Percentiles rank a stretch among this genome's conserved stretches.
Evolutionary conservation across 176 grass and related monocot genomes (phyloP).

Genomic region (Phyllostachys edulis): DNA sequence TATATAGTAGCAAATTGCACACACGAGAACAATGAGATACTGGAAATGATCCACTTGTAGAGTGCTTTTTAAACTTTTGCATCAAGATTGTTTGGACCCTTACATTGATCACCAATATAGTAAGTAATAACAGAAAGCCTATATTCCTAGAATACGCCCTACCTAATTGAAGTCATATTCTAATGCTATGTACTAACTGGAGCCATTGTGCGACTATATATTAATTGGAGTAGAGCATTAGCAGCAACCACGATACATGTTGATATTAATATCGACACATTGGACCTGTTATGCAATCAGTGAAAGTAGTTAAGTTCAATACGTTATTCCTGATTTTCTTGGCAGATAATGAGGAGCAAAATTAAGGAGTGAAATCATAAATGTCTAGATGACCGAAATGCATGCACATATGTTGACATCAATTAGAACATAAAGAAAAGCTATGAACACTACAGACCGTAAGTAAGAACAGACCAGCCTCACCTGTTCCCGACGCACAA

Average conservation of each 20-base stretch:
- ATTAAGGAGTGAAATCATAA: neutral
- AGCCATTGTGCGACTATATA: neutral
- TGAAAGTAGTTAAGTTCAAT: neutral
- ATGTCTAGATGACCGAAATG: neutral
- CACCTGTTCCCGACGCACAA: constrained; percentile 68
- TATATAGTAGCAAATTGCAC: neutral
- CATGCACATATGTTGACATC: neutral
- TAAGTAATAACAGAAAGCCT: neutral
- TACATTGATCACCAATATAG: neutral
- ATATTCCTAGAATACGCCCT: neutral
- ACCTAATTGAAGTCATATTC: neutral
- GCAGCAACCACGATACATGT: neutral
- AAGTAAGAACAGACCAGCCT: neutral
- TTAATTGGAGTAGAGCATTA: neutral
- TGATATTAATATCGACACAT: neutral
- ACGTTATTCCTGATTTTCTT: neutral
- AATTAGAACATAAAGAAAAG: neutral
- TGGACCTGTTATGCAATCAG: neutral
- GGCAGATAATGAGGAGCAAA: neutral
- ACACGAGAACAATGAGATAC: neutral
- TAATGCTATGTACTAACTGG: neutral
- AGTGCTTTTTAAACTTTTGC: neutral
- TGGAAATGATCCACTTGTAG: neutral
- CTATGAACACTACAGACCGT: neutral
- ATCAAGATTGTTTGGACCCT: neutral